These are phyloP conservation scores for Lepidium sativum DNA, from an alignment of 345 rosid genomes.

Conservation along the genomic window DNA sequence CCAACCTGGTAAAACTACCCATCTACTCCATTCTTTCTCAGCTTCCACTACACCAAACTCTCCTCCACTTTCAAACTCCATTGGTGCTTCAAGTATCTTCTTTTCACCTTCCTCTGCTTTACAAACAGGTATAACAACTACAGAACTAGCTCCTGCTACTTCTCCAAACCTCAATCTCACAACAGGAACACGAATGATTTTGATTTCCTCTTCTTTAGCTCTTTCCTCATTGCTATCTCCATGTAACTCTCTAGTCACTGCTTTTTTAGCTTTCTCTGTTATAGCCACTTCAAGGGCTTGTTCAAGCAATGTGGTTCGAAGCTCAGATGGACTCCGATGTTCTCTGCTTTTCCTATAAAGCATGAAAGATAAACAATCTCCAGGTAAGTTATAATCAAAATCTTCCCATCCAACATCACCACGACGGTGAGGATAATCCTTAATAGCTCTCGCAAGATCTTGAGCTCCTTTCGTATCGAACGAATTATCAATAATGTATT, in stretches of 20 bases:
- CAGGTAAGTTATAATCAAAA: constrained; percentile 58
- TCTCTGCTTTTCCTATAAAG: constrained; percentile 66
- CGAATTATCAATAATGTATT: constrained; percentile 30
- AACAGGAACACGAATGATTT: constrained; percentile 48
- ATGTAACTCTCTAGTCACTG: constrained; percentile 38
- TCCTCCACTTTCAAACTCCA: constrained; percentile 43
- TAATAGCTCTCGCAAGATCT: constrained; percentile 70
- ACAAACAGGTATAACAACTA: constrained; percentile 68
- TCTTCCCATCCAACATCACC: constrained; percentile 48
- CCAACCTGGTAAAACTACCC: constrained; percentile 89
- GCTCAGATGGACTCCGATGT: constrained; percentile 43
- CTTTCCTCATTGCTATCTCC: constrained; percentile 25
- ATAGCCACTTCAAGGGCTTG: constrained; percentile 54
- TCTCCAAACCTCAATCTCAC: constrained; percentile 70
- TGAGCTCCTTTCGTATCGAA: constrained; percentile 51
- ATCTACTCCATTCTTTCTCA: constrained; percentile 76
- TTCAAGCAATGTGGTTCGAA: constrained; percentile 36
- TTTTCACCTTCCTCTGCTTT: constrained; percentile 40
- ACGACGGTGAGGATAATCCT: constrained; percentile 76
- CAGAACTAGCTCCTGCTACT: constrained; percentile 70
- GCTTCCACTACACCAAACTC: constrained; percentile 76
- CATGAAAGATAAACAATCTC: constrained; percentile 78
- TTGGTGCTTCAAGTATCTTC: constrained; percentile 60
- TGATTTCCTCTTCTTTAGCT: constrained; percentile 24
- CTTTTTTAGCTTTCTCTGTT: constrained; percentile 54